These are phyloP conservation scores for Backusella mclennaniae DNA, from an alignment of 192 early-diverging fungal species.

Conservation along the genomic window DNA sequence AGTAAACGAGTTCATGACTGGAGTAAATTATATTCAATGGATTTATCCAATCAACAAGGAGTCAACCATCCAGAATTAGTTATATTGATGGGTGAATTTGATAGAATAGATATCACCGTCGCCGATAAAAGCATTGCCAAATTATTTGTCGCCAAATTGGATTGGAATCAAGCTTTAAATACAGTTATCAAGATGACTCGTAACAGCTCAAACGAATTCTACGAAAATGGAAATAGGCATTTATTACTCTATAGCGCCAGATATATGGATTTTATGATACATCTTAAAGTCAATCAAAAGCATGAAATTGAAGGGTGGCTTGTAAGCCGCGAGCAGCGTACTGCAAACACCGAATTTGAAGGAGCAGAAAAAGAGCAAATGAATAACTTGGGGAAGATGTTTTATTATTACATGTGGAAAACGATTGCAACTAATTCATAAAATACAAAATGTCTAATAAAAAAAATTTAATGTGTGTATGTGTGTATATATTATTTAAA, in stretches of 20 bases:
- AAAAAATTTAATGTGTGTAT: not conserved
- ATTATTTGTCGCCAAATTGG: conserved; percentile 5
- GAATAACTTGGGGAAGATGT: conserved; percentile 9
- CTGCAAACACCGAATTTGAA: not conserved
- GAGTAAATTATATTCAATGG: conserved; percentile 19
- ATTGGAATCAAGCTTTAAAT: conserved; percentile 22
- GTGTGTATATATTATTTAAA: not conserved
- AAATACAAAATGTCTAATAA: conserved; percentile 8
- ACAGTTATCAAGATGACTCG: conserved; percentile 3
- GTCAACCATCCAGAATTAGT: conserved; percentile 9
- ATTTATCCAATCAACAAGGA: not conserved
- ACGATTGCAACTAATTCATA: not conserved
- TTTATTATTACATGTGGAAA: conserved; percentile 19
- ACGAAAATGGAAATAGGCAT: conserved; percentile 14
- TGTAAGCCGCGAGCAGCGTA: conserved; percentile 22
- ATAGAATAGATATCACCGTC: conserved; percentile 13
- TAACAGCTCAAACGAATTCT: conserved; percentile 8
- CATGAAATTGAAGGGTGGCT: conserved; percentile 16
- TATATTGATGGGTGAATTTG: conserved; percentile 16
- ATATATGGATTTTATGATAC: conserved; percentile 35
- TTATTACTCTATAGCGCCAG: conserved; percentile 25
- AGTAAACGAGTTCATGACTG: conserved; percentile 18
- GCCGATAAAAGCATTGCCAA: conserved; percentile 18
- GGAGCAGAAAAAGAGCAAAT: conserved; percentile 23
- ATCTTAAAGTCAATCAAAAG: conserved; percentile 1